These are phyloP conservation scores for Pisolithus thermaeus DNA, from an alignment of 1,284 basidiomycete species.

Conservation along the genomic window DNA sequence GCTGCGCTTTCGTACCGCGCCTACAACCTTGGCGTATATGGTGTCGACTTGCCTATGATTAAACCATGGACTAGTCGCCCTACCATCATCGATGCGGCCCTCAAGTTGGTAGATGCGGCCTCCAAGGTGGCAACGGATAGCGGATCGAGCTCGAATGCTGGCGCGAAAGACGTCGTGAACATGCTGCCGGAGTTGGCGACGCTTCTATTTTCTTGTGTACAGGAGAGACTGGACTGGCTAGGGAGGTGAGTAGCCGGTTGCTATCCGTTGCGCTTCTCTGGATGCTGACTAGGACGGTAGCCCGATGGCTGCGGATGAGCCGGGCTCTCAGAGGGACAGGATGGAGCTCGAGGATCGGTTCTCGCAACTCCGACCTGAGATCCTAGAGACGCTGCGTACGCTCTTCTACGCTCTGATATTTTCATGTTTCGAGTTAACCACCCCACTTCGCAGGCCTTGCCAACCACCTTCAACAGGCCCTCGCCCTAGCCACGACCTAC, in stretches of 20 bases:
- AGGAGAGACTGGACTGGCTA: constrained; percentile 69
- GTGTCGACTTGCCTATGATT: constrained; percentile 63
- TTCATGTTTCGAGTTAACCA: constrained; percentile 29
- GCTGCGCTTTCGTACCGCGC: constrained; percentile 73
- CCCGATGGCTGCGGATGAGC: constrained; percentile 38
- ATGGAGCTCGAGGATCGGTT: constrained; percentile 62
- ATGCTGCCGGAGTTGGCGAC: constrained; percentile 66
- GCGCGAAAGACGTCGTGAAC: constrained; percentile 45
- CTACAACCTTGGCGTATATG: constrained; percentile 70
- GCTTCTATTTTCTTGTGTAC: constrained; percentile 64
- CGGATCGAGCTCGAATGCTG: constrained; percentile 19
- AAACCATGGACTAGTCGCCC: constrained; percentile 83
- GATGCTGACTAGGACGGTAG: constrained; percentile 26
- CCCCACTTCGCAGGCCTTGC: constrained; percentile 45
- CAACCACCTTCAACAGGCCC: constrained; percentile 66
- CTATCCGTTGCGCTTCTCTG: not conserved
- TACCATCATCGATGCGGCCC: constrained; percentile 62
- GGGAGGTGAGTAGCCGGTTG: constrained; percentile 41
- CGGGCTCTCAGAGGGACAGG: constrained; percentile 45
- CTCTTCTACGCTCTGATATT: constrained; percentile 7
- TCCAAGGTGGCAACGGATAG: constrained; percentile 31
- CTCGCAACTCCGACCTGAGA: constrained; percentile 59
- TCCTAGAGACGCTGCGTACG: constrained; percentile 75
- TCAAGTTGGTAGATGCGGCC: constrained; percentile 70
- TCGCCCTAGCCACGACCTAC: constrained; percentile 80